Evolutionary conservation across 805 yeast genomes (phyloP), one percentile per base, ranked within the genome.

Genomic region (Candida dendrica): DNA sequence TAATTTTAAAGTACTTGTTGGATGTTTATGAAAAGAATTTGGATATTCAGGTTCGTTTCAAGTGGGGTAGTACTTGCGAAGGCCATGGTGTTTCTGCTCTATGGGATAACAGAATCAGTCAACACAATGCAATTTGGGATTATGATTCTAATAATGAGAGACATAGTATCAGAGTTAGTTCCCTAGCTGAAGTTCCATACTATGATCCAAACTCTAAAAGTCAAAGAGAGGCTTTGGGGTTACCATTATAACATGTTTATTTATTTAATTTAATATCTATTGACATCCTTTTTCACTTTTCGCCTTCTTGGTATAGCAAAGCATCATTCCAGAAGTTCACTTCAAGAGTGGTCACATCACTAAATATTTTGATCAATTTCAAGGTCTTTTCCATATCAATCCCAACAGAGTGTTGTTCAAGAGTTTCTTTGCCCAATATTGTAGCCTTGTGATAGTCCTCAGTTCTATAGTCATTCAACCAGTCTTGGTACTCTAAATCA

Each of bases 271-370:
- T 22, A 22, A 22, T 22, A 22, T 22, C 6, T 22, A 6, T 6
- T 22, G 8, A 13, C 30, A 8, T 5, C 4, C 30, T 27, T 4
- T 27, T 27, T 27, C 13, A 27, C 13, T 17, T 19, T 3, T 24
- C 7, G n/a, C 40, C 18, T n/a, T 27, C 31, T n/a, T 45, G 43
- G 37, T 45, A 34, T 27, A 51, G 39, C 18, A 63, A 38, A 2
- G 69, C 65, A 11, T 66, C 83, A 52, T 74, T 71, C 95, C 95
- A 85, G 55, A 85, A 85, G 18, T 65, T 69, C 19, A 76, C 68
- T 58, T 85, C 95, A 40, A 84, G 64, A 37, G 60, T 58, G 13
- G 80, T 71, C 9, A 81, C 88, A 24, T 73, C 66, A 15, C 71
- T 72, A 56, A 79, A 85, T 19, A 84, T 77, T 37, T 72, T 71